phyloP scores from a whole-genome alignment of 2,329 filamentous ascomycete genomes.

The Ascochyta fabae region DNA sequence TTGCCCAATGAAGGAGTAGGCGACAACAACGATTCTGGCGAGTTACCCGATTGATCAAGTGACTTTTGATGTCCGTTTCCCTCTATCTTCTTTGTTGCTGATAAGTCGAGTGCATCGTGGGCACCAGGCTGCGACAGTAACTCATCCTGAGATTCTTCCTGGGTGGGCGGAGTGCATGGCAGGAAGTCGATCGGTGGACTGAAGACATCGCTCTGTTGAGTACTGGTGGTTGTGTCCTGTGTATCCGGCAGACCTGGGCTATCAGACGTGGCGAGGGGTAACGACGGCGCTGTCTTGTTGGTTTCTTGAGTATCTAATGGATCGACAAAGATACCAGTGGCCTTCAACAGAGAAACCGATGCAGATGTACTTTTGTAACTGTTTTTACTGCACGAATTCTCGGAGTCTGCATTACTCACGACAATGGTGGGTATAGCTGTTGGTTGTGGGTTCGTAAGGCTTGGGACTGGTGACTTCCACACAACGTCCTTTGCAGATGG shows the following conservation, averaged over 20 bases:
- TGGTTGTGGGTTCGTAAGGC: neutral
- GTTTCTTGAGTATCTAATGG: neutral
- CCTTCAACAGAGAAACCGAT: neutral
- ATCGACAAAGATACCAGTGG: neutral
- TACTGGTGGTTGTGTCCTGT: neutral
- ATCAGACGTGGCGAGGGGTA: neutral
- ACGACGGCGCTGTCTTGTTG: neutral
- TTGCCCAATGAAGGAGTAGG: neutral
- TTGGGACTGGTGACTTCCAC: neutral
- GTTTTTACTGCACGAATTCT: neutral
- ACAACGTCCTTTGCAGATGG: neutral
- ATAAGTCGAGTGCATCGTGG: too few relatives aligned
- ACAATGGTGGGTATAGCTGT: neutral
- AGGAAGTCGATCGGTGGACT: neutral
- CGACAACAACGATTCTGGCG: neutral
- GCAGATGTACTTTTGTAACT: neutral
- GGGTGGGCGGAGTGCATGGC: slow-evolving; percentile 1
- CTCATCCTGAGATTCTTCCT: neutral
- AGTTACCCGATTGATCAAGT: neutral
- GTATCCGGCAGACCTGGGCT: neutral
- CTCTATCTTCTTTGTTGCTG: neutral
- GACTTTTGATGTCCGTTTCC: too few relatives aligned
- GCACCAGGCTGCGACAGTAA: too few relatives aligned
- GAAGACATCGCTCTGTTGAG: slow-evolving; percentile 8
- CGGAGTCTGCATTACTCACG: neutral